Evolutionary conservation across 2,329 filamentous ascomycete genomes (phyloP).

Genomic region (Myrmaecium sp.): DNA sequence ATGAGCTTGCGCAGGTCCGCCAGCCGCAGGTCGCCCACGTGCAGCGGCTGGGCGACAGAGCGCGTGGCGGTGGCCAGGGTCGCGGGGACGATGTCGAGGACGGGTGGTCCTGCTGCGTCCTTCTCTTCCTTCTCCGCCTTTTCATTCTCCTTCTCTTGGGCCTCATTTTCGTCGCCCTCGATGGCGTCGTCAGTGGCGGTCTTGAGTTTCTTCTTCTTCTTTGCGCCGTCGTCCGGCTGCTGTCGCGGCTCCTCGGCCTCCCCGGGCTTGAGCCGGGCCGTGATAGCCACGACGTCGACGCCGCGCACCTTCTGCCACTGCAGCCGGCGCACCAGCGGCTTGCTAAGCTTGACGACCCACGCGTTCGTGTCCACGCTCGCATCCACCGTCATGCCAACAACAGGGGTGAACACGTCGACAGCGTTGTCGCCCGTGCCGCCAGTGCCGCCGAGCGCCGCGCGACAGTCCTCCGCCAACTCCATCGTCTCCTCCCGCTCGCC

Average conservation of each 20-base stretch:
- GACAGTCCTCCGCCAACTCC: constrained; percentile 63
- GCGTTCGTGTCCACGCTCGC: constrained; percentile 96
- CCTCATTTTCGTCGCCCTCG: constrained; percentile 9
- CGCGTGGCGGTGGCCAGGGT: constrained; percentile 55
- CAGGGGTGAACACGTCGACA: constrained; percentile 66
- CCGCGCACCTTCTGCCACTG: constrained; percentile 91
- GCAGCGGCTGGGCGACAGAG: constrained; percentile 69
- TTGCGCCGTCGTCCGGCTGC: constrained; percentile 22
- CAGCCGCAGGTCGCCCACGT: constrained; percentile 82
- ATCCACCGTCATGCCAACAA: constrained; percentile 56
- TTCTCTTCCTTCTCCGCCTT: constrained; percentile 31
- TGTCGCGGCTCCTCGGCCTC: constrained; percentile 19
- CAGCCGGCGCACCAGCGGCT: constrained; percentile 66
- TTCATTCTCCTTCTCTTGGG: constrained; percentile 24
- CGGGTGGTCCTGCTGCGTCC: constrained; percentile 18
- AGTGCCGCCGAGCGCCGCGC: constrained; percentile 30
- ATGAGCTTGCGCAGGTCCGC: constrained; percentile 77
- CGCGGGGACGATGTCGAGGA: constrained; percentile 42
- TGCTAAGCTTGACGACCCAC: constrained; percentile 84
- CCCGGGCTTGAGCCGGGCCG: constrained; percentile 47
- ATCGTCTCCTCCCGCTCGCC: constrained; percentile 60
- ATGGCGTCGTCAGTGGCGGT: constrained; percentile 29
- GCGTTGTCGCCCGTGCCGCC: constrained; percentile 30
- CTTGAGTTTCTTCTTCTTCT: constrained; percentile 37
- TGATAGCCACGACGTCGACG: constrained; percentile 82